A percentile compares a stretch with the other conserved stretches of the same genome.
phyloP scores from a whole-genome alignment of 768 basidiomycete genomes.

The Boletus rubropictus region DNA sequence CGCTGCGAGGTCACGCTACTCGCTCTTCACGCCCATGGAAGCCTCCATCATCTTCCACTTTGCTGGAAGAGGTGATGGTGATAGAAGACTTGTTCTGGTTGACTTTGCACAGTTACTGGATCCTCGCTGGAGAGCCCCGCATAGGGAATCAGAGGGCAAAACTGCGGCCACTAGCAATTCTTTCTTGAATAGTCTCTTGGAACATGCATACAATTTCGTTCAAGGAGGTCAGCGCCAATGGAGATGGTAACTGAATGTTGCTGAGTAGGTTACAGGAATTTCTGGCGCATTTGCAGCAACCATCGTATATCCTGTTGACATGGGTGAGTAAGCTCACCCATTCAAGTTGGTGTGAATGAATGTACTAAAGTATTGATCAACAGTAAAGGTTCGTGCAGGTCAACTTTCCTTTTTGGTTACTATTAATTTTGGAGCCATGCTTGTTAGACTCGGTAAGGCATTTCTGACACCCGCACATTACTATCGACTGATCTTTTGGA shows the following conservation, averaged over 20 bases:
- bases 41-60: conserved; percentile 98
- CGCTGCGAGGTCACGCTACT: conserved; percentile 82
- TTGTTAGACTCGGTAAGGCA: conserved; percentile 52
- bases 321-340: conserved; percentile 49
- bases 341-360: neutral
- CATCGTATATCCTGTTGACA: conserved; percentile 96
- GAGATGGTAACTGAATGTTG: neutral
- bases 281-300: conserved; percentile 95
- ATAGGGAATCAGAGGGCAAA: conserved; percentile 42
- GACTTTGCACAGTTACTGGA: conserved; percentile 94
- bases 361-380: conserved; percentile 8
- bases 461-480: neutral
- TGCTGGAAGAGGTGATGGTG: conserved; percentile 71
- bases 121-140: conserved; percentile 77
- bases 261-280: conserved; percentile 48
- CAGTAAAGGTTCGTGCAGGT: conserved; percentile 63
- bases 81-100: conserved; percentile 69
- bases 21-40: conserved; percentile 96
- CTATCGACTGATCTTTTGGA: conserved; percentile 4
- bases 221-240: conserved; percentile 59
- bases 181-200: conserved; percentile 49
- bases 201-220: conserved; percentile 80
- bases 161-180: conserved; percentile 32
- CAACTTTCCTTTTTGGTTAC: neutral
- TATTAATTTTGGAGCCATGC: conserved; percentile 6